Evolutionary conservation across 345 rosid species (phyloP).

Genomic region (Viola odorata): DNA sequence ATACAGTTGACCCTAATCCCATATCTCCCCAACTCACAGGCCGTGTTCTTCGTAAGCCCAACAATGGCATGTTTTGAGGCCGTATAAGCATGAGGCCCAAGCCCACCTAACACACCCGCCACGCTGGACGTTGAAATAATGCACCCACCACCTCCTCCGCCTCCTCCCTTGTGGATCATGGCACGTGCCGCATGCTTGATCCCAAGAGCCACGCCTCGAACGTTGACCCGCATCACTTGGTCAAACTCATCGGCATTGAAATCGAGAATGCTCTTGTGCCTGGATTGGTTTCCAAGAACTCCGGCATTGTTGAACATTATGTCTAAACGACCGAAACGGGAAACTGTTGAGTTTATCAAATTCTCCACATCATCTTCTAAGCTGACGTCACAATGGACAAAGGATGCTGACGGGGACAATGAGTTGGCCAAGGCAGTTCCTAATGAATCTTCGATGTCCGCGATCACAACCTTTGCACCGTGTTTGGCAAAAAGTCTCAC

Average conservation of each 20-base stretch:
- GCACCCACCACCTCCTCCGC: conserved; percentile 35
- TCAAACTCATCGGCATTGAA: conserved; percentile 67
- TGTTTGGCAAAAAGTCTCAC: conserved; percentile 55
- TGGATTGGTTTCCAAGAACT: conserved; percentile 57
- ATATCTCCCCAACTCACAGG: conserved; percentile 63
- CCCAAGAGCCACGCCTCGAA: conserved; percentile 57
- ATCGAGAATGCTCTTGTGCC: conserved; percentile 61
- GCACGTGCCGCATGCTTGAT: conserved; percentile 82
- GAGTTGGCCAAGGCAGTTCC: conserved; percentile 47
- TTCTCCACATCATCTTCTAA: conserved; percentile 57
- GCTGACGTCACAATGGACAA: conserved; percentile 63
- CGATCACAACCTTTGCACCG: conserved; percentile 76
- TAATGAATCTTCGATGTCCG: conserved; percentile 51
- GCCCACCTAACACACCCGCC: conserved; percentile 77
- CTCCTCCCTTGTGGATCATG: conserved; percentile 47
- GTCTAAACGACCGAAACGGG: conserved; percentile 49
- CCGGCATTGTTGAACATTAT: conserved; percentile 82
- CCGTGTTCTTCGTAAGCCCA: conserved; percentile 73
- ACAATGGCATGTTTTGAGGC: conserved; percentile 85
- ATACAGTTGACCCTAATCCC: conserved; percentile 85
- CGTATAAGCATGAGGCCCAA: conserved; percentile 84
- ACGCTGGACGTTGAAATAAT: conserved; percentile 75
- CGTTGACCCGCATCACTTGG: conserved; percentile 61
- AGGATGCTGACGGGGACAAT: conserved; percentile 41
- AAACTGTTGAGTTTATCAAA: conserved; percentile 41